These are phyloP conservation scores for Peronospora farinosa DNA, from an alignment of 352 stramenopile genomes.

Conservation along the genomic window DNA sequence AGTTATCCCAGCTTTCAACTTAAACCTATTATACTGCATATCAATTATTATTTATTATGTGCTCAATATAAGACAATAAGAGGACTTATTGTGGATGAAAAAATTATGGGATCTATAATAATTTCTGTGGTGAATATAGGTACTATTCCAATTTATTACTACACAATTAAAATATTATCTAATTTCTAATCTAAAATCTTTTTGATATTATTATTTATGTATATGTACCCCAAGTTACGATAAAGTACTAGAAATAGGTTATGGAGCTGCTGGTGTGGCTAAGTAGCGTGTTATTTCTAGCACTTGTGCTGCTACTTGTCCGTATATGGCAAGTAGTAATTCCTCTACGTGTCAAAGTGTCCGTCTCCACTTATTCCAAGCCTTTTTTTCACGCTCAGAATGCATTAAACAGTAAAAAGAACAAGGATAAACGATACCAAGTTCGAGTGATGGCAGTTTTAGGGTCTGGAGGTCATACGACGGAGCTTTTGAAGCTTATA, in stretches of 20 bases:
- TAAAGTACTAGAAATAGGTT: background rate
- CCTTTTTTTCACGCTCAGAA: conserved; percentile 19
- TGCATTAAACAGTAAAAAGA: conserved; percentile 3
- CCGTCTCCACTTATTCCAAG: conserved; percentile 16
- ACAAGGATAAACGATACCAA: background rate
- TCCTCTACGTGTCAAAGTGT: conserved; percentile 22
- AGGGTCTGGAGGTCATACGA: conserved; percentile 89
- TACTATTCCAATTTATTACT: no score
- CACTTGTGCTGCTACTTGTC: conserved; percentile 17
- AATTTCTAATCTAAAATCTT: no score
- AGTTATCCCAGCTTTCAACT: no score
- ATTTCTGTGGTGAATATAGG: no score
- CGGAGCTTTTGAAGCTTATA: conserved; percentile 92
- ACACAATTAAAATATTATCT: no score
- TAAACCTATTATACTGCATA: no score
- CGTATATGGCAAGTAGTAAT: conserved; percentile 30
- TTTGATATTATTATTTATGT: no score
- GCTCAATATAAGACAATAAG: no score
- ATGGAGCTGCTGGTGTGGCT: conserved; percentile 28
- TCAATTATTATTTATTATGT: no score
- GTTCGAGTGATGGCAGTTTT: conserved; percentile 77
- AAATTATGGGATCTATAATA: no score
- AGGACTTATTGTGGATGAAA: no score
- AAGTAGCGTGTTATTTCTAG: conserved; percentile 15
- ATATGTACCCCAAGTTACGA: no score